Percentiles rank a stretch among this genome's conserved stretches.
Evolutionary conservation across 2,329 filamentous ascomycete genomes (phyloP).

Genomic region (Fusarium sp.): DNA sequence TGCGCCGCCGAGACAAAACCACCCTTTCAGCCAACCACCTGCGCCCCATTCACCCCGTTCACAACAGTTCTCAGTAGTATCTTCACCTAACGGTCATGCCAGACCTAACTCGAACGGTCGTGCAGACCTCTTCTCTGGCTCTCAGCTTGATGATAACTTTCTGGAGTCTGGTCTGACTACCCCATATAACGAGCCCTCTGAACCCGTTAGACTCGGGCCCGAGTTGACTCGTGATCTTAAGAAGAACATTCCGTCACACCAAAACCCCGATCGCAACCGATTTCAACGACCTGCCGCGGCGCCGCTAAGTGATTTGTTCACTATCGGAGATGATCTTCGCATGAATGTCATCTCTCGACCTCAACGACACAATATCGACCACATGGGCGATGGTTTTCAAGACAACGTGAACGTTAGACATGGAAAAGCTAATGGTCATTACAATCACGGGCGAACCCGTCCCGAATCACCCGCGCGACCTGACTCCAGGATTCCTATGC

Average conservation of each 20-base stretch:
- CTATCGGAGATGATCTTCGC: conserved; percentile 53
- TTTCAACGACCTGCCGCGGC: conserved; percentile 22
- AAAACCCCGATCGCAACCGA: conserved; percentile 22
- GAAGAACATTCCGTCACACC: conserved; percentile 36
- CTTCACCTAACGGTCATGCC: conserved; percentile 38
- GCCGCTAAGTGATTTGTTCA: conserved; percentile 32
- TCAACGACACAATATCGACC: conserved; percentile 42
- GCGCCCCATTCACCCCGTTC: conserved; percentile 22
- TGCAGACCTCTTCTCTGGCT: conserved; percentile 52
- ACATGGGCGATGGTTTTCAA: conserved; percentile 52
- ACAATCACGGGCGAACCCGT: conserved; percentile 33
- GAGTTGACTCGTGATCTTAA: conserved; percentile 44
- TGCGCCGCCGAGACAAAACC: conserved; percentile 45
- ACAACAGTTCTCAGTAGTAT: conserved; percentile 33
- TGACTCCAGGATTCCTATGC: conserved; percentile 55
- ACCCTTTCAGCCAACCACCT: conserved; percentile 43
- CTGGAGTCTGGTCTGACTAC: conserved; percentile 56
- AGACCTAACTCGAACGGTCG: conserved; percentile 30
- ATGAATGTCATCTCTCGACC: conserved; percentile 51
- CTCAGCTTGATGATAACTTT: conserved; percentile 55
- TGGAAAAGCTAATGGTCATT: conserved; percentile 30
- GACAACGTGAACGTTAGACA: conserved; percentile 36
- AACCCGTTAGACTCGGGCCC: conserved; percentile 37
- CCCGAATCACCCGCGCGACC: conserved; percentile 43
- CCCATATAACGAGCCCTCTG: conserved; percentile 50